Evolutionary conservation across 2,329 filamentous ascomycete species (phyloP).

Genomic region (Ophiostoma ips): DNA sequence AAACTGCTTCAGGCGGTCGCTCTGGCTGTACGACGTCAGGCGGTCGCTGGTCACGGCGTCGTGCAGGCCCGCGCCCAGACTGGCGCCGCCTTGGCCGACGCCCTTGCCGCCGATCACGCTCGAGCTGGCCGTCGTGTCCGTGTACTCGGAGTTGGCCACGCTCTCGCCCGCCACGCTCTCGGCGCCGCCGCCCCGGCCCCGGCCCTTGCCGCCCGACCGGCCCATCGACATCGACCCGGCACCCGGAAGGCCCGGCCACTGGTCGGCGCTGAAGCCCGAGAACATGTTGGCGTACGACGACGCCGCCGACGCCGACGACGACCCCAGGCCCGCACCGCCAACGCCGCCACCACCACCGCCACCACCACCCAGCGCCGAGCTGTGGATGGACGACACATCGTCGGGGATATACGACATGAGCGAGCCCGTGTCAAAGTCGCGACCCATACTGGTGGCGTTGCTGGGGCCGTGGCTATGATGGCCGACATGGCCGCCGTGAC

Average conservation of each 20-base stretch:
- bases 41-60: constrained; percentile 53
- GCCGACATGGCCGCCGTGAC: constrained; percentile 14
- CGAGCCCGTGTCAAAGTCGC: constrained; percentile 64
- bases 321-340: constrained; percentile 51
- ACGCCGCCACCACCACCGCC: constrained; percentile 48
- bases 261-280: constrained; percentile 73
- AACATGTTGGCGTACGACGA: constrained; percentile 47
- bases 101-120: constrained; percentile 66
- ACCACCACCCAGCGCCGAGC: constrained; percentile 74
- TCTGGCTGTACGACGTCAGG: constrained; percentile 55
- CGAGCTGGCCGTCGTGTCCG: constrained; percentile 53
- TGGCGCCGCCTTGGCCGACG: constrained; percentile 73
- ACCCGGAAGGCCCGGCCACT: constrained; percentile 73
- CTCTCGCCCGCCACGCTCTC: constrained; percentile 85
- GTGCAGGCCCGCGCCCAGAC: constrained; percentile 67
- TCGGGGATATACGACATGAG: constrained; percentile 93
- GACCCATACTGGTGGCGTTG: constrained; percentile 21
- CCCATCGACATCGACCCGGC: constrained; percentile 33
- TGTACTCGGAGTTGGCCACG: constrained; percentile 78
- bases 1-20: constrained; percentile 85
- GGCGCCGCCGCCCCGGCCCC: constrained; percentile 42
- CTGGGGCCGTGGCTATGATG: constrained; percentile 11
- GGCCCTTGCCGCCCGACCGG: constrained; percentile 51
- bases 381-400: constrained; percentile 91
- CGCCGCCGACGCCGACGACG: constrained; percentile 66